Evolutionary conservation across 805 yeast species (phyloP).

Genomic region (Wickerhamomyces alni): DNA sequence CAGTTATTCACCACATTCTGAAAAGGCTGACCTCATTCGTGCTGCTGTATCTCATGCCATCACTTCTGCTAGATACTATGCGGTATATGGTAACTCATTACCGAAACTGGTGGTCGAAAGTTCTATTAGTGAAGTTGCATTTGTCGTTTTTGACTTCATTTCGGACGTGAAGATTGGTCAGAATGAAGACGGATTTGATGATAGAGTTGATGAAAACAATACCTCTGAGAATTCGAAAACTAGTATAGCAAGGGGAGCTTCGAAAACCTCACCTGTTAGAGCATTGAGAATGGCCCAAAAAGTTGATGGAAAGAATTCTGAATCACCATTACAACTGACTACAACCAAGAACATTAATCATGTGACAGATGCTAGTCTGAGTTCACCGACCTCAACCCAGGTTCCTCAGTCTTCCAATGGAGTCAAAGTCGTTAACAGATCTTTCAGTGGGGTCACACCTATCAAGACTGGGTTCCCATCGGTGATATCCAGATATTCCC

Average conservation of each 20-base stretch:
- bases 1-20: slow-evolving; percentile 25
- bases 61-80: slow-evolving; percentile 70
- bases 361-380: neutral
- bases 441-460: slow-evolving; percentile 6
- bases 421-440: neutral
- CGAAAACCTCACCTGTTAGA: slow-evolving; percentile 45
- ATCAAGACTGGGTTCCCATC: slow-evolving; percentile 10
- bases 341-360: slow-evolving; percentile 11
- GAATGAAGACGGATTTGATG: neutral
- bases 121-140: slow-evolving; percentile 68
- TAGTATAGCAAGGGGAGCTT: neutral
- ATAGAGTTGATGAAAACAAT: neutral
- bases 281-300: slow-evolving; percentile 66
- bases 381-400: too few relatives aligned
- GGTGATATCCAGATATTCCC: slow-evolving; percentile 12
- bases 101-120: slow-evolving; percentile 71
- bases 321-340: slow-evolving; percentile 14
- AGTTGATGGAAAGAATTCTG: slow-evolving; percentile 22
- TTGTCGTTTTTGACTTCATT: slow-evolving; percentile 56
- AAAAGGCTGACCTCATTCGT: slow-evolving; percentile 44
- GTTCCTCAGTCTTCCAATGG: too few relatives aligned
- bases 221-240: neutral
- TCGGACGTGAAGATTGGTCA: slow-evolving; percentile 41
- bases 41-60: slow-evolving; percentile 70
- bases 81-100: slow-evolving; percentile 53